These are phyloP conservation scores for Epichloe gansuensis DNA, from an alignment of 2,329 filamentous ascomycete genomes.

Conservation along the genomic window DNA sequence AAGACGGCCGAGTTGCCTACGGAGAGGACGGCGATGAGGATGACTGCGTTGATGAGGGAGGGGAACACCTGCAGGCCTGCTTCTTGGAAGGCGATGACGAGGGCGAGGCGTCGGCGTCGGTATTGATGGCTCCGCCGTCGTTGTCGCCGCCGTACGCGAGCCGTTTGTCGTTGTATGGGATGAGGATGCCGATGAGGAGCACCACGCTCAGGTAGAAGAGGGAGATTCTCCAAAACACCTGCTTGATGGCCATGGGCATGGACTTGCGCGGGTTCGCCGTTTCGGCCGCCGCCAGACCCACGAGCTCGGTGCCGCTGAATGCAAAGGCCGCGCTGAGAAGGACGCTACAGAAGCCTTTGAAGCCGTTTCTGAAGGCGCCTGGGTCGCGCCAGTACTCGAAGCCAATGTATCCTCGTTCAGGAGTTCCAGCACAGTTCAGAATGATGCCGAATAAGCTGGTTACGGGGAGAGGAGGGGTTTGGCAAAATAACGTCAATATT, in stretches of 20 bases:
- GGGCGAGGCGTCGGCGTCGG: slow-evolving; percentile 6
- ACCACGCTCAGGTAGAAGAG: slow-evolving; percentile 13
- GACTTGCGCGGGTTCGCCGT: slow-evolving; percentile 13
- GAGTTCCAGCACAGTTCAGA: slow-evolving; percentile 12
- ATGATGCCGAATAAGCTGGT: slow-evolving; percentile 10
- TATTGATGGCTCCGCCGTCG: neutral
- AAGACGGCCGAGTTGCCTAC: slow-evolving; percentile 81
- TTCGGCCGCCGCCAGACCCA: slow-evolving; percentile 15
- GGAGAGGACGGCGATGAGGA: slow-evolving; percentile 34
- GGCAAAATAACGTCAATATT: neutral
- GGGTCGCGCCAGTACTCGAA: slow-evolving; percentile 13
- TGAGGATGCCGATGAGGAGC: slow-evolving; percentile 13
- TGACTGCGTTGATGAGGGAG: slow-evolving; percentile 38
- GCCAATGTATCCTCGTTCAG: slow-evolving; percentile 11
- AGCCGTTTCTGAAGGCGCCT: slow-evolving; percentile 12
- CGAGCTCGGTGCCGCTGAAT: slow-evolving; percentile 13
- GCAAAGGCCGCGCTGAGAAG: slow-evolving; percentile 11
- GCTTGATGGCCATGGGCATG: slow-evolving; percentile 14
- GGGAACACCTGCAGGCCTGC: slow-evolving; percentile 7
- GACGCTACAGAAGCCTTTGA: slow-evolving; percentile 14
- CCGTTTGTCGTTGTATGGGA: slow-evolving; percentile 10
- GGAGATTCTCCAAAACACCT: slow-evolving; percentile 14
- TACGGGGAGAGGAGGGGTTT: neutral
- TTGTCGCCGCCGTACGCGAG: slow-evolving; percentile 6
- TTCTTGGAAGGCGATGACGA: slow-evolving; percentile 8